phyloP scores from a whole-genome alignment of 2,329 filamentous ascomycete genomes.

The Mycocentrospora acerina region DNA sequence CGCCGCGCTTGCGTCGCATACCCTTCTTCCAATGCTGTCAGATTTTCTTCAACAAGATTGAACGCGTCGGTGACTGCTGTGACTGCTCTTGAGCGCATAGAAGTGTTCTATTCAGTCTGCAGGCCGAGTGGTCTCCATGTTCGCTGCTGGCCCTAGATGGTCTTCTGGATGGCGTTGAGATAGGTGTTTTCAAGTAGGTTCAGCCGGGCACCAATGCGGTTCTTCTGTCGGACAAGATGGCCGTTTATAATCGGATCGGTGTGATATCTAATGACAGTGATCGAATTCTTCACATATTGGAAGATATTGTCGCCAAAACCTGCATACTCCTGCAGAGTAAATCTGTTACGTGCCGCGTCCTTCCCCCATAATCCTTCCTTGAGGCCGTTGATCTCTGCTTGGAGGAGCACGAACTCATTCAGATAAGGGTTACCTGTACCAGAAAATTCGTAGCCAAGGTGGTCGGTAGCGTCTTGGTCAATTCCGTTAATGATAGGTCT shows the following conservation, averaged over 20 bases:
- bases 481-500: slow-evolving; percentile 1
- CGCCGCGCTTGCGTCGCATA: slow-evolving; percentile 1
- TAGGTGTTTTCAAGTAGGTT: slow-evolving; percentile 1
- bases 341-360: background rate
- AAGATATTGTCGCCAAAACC: slow-evolving; percentile 1
- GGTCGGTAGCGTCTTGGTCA: background rate
- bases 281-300: slow-evolving; percentile 3
- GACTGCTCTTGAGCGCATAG: background rate
- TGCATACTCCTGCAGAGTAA: background rate
- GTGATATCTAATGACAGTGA: slow-evolving; percentile 2
- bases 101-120: slow-evolving; percentile 2
- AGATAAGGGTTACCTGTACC: background rate
- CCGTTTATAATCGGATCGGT: background rate
- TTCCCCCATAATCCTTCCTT: slow-evolving; percentile 2
- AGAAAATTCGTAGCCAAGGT: slow-evolving; percentile 1
- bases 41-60: background rate
- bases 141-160: background rate
- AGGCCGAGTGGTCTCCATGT: slow-evolving; percentile 1
- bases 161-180: background rate
- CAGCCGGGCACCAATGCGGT: background rate
- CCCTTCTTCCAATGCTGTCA: slow-evolving; percentile 1
- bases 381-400: slow-evolving; percentile 1
- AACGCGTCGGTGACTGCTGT: slow-evolving; percentile 1
- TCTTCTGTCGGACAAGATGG: slow-evolving; percentile 1
- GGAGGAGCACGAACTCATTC: slow-evolving; percentile 2